phyloP scores from a whole-genome alignment of 2,329 filamentous ascomycete species.

The Aureobasidium sp. region DNA sequence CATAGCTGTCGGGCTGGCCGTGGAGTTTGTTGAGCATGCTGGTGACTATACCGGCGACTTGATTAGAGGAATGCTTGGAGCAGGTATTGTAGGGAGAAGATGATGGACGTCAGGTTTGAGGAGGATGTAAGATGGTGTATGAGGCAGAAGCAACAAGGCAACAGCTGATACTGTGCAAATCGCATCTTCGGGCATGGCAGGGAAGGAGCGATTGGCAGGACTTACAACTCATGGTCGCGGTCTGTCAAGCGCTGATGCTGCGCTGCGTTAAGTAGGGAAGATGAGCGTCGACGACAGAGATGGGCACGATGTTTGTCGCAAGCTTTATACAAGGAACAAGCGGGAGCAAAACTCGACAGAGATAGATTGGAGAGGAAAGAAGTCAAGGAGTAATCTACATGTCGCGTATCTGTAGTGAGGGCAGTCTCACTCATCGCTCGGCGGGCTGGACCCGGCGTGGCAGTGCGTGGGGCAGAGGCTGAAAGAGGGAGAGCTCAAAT shows the following conservation, averaged over 20 bases:
- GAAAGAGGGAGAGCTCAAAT: background rate
- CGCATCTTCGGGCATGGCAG: background rate
- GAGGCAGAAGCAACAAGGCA: background rate
- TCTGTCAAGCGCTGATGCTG: background rate
- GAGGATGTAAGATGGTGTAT: background rate
- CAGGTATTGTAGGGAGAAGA: background rate
- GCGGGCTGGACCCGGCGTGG: conserved; percentile 6
- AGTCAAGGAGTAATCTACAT: background rate
- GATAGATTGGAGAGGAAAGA: background rate
- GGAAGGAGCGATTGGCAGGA: background rate
- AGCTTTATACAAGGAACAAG: background rate
- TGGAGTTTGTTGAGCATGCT: conserved; percentile 93
- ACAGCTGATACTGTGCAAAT: background rate
- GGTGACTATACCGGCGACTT: conserved; percentile 49
- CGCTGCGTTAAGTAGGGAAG: background rate
- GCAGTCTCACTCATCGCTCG: background rate
- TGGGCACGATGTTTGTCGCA: background rate
- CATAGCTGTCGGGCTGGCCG: conserved; percentile 95
- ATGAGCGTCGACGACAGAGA: background rate
- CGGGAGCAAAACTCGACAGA: background rate
- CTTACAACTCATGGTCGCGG: conserved; percentile 11
- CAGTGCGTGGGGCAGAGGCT: conserved; percentile 9
- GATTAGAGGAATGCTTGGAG: conserved; percentile 8
- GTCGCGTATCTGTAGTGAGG: background rate
- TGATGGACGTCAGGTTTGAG: background rate